Conservation (phyloP, 2,329 filamentous ascomycete genomes). For the Aspergillus fumigatiaffinis region DNA sequence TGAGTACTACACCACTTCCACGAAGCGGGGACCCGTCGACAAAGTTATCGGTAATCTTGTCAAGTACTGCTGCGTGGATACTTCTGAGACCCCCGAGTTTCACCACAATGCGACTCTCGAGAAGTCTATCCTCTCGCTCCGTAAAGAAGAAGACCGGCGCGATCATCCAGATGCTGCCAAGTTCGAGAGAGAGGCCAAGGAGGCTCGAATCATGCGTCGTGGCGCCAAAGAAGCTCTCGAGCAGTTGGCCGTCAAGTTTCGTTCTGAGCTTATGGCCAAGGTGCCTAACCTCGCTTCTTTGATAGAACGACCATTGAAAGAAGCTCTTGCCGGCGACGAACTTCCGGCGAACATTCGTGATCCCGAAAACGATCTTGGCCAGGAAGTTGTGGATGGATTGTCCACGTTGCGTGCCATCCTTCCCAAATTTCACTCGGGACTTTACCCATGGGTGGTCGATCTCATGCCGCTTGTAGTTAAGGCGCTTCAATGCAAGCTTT, state of each 20-base stretch:
- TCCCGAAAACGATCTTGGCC: slow-evolving; percentile 71
- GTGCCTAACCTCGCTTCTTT: slow-evolving; percentile 77
- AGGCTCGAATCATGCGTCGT: slow-evolving; percentile 82
- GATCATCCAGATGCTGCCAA: slow-evolving; percentile 88
- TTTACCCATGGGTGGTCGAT: slow-evolving; percentile 76
- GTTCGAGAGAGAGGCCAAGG: slow-evolving; percentile 83
- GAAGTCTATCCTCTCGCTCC: slow-evolving; percentile 81
- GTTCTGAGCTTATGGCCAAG: slow-evolving; percentile 69
- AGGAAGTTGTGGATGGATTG: slow-evolving; percentile 90
- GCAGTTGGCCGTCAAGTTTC: slow-evolving; percentile 77
- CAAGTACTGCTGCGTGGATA: slow-evolving; percentile 97
- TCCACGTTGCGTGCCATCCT: slow-evolving; percentile 87
- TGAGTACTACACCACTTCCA: slow-evolving; percentile 75
- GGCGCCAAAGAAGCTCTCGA: slow-evolving; percentile 94
- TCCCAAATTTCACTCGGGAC: slow-evolving; percentile 74
- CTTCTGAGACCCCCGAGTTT: slow-evolving; percentile 95
- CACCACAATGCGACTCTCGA: slow-evolving; percentile 74
- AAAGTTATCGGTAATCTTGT: slow-evolving; percentile 94
- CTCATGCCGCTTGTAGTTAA: slow-evolving; percentile 83
- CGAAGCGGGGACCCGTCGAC: slow-evolving; percentile 80
- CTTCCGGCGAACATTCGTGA: slow-evolving; percentile 71
- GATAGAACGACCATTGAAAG: slow-evolving; percentile 75
- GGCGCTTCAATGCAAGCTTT: slow-evolving; percentile 80
- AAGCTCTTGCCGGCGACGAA: slow-evolving; percentile 64
- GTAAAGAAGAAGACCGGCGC: slow-evolving; percentile 93